Evolutionary conservation across 805 yeast genomes (phyloP), one percentile per base, ranked within the genome.

Genomic region (Sugiyamaella americana): DNA sequence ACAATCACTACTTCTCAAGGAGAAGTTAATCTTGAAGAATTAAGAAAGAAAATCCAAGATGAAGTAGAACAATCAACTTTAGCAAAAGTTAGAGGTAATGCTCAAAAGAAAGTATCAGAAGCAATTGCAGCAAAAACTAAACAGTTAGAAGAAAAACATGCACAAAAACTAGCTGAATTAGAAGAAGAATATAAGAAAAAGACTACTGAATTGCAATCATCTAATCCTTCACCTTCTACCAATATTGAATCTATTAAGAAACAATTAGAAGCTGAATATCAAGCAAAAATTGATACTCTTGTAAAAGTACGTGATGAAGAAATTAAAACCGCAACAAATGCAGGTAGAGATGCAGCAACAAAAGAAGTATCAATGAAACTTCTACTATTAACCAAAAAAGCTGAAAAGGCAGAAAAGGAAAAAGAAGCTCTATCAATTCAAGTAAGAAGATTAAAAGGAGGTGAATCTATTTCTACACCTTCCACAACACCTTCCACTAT

Each of bases 341-440:
- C 37, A 49, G 68, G 71, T 39, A 69, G 73, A 17, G 71, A 68
- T 26, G 74, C 70, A 40, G 71, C 75, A 2, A 75, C 76, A 42
- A 76, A 78, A 58, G 80, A 79, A 56, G 73, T 72, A 41, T 82
- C 76, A 49, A 73, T 83, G 61, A 75, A 79, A 54, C 71, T 73
- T 47, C 75, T 72, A 49, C 73, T 82, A 61, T 66, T 78, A 54
- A 74, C 72, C 54, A 69, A 70, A 52, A 79, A 75, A 59, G 65
- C 76, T n/a, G 79, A 74, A 38, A 72, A 72, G 43, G 66, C 76
- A 23, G 79, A 75, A 50, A 65, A 62, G 40, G 48, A 39, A 8
- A 5, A 32, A 23, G 13, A 35, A 8, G 10, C 13, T 16, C 38
- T 35, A 6, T 8, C 18, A 23, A 13, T 36, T 13, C 40, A 36